Evolutionary conservation across 2,329 filamentous ascomycete species (phyloP).

Genomic region (Anthostomella pinea): DNA sequence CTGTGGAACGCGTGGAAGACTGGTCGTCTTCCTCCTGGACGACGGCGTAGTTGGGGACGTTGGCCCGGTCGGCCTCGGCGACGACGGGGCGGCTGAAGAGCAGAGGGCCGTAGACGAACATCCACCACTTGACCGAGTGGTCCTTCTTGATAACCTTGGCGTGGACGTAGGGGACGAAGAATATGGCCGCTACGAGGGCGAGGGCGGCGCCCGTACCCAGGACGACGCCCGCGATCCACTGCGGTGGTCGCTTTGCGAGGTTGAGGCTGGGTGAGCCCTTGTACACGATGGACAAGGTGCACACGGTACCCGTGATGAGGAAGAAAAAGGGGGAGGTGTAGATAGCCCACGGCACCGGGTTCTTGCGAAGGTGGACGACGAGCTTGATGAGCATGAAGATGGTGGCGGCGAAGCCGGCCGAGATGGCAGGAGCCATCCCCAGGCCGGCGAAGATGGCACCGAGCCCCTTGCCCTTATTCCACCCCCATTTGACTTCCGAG

Average conservation of each 20-base stretch:
- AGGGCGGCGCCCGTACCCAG: conserved; percentile 62
- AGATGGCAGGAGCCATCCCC: conserved; percentile 67
- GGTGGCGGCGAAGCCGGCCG: conserved; percentile 60
- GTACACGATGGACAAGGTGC: conserved; percentile 76
- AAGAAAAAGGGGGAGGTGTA: conserved; percentile 75
- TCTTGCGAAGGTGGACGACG: conserved; percentile 67
- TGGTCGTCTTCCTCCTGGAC: conserved; percentile 62
- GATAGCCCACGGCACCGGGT: conserved; percentile 70
- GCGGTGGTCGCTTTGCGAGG: conserved; percentile 62
- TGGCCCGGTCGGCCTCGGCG: conserved; percentile 49
- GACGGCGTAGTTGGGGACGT: conserved; percentile 74
- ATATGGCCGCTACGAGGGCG: conserved; percentile 57
- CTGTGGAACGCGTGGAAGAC: conserved; percentile 30
- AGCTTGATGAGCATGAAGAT: conserved; percentile 74
- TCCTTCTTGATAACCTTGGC: conserved; percentile 68
- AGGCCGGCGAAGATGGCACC: conserved; percentile 71
- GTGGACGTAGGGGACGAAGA: conserved; percentile 72
- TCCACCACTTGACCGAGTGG: conserved; percentile 60
- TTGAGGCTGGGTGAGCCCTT: conserved; percentile 71
- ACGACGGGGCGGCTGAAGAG: conserved; percentile 59
- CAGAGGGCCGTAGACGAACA: conserved; percentile 60
- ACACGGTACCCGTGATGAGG: conserved; percentile 70
- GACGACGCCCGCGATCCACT: conserved; percentile 66
- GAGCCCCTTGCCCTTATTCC: conserved; percentile 65
- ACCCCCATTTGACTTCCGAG: conserved; percentile 63